Evolutionary conservation across 352 stramenopile species (phyloP).

Genomic region (Phytopythium ostracodes): DNA sequence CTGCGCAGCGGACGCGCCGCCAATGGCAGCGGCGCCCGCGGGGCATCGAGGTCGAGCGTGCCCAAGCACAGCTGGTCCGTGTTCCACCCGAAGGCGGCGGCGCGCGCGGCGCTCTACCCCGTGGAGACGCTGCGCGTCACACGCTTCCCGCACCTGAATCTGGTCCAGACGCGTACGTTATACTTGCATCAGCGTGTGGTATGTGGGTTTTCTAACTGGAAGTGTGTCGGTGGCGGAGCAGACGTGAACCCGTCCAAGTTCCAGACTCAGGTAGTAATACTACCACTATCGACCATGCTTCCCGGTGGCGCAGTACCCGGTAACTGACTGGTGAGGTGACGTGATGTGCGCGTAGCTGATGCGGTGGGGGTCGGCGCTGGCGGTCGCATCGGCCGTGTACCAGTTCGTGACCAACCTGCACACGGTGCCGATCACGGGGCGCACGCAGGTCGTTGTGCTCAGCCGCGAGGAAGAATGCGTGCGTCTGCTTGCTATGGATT

Average conservation of each 20-base stretch:
- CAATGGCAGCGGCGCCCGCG: conserved; percentile 9
- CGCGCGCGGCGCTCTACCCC: conserved; percentile 22
- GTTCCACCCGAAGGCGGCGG: conserved; percentile 30
- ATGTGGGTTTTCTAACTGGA: not conserved
- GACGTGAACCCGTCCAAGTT: conserved; percentile 47
- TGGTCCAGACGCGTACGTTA: conserved; percentile 41
- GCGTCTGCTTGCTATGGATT: too few species aligned
- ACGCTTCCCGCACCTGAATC: conserved; percentile 27
- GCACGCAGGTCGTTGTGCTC: conserved; percentile 65
- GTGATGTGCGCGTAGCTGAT: conserved; percentile 20
- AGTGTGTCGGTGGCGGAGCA: conserved; percentile 7
- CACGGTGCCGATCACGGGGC: conserved; percentile 58
- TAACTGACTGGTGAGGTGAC: not conserved
- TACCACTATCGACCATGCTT: not conserved
- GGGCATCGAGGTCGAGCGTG: conserved; percentile 12
- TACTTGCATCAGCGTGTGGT: not conserved
- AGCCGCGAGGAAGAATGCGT: conserved; percentile 58
- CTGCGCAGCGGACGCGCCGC: not conserved
- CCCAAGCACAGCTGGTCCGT: conserved; percentile 45
- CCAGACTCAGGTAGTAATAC: conserved; percentile 39
- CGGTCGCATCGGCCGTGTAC: conserved; percentile 41
- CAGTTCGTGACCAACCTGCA: conserved; percentile 71
- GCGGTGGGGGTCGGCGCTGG: conserved; percentile 34
- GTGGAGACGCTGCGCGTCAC: conserved; percentile 31
- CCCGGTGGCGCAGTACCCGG: too few species aligned